phyloP scores from a whole-genome alignment of 2,329 filamentous ascomycete species.

The Pseudogymnoascus sp. region DNA sequence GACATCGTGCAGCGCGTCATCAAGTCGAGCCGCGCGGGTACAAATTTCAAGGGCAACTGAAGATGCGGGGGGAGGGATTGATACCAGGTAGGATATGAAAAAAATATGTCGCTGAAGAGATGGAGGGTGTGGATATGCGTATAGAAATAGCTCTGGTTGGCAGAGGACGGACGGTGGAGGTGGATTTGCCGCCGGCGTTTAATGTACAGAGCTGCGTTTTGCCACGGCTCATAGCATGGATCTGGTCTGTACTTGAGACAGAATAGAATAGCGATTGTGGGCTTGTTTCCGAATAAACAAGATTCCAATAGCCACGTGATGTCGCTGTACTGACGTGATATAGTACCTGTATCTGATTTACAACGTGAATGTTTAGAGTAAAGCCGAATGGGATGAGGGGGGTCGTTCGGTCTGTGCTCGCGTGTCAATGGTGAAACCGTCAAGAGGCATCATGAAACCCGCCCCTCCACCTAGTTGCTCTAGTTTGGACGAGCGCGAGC shows the following conservation, averaged over 20 bases:
- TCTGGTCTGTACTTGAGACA: constrained; percentile 6
- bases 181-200: neutral
- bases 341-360: neutral
- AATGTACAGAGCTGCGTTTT: neutral
- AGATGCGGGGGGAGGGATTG: neutral
- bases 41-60: constrained; percentile 30
- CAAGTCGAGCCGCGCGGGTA: constrained; percentile 58
- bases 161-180: neutral
- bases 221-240: neutral
- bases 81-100: neutral
- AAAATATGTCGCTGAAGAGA: neutral
- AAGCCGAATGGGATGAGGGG: neutral
- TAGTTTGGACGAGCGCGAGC: neutral
- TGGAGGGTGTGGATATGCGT: neutral
- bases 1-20: constrained; percentile 72
- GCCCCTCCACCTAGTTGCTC: neutral
- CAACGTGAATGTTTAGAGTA: neutral
- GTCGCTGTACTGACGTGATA: neutral
- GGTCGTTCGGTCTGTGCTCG: neutral
- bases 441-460: neutral
- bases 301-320: neutral
- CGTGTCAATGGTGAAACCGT: constrained; percentile 1
- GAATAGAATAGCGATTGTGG: neutral
- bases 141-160: neutral
- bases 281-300: neutral